A percentile compares a stretch with the other conserved stretches of the same genome.
These are phyloP conservation scores for Euphorbia celastroides DNA, from an alignment of 441 rosid species.

Conservation along the genomic window DNA sequence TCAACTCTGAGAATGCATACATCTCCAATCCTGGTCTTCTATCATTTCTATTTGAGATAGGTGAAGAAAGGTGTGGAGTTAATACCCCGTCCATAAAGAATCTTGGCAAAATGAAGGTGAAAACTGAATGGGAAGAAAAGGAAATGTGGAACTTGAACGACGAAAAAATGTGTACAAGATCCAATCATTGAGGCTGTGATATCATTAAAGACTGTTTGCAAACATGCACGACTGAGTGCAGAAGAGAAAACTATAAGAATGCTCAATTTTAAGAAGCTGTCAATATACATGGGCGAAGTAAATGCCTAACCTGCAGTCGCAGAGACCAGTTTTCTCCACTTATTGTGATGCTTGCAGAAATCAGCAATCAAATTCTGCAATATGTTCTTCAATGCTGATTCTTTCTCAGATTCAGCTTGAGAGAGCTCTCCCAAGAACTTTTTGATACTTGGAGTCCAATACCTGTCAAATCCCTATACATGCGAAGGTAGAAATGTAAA, in stretches of 20 bases:
- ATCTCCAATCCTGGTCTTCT: background rate
- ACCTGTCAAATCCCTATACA: conserved; percentile 77
- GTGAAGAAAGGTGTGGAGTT: background rate
- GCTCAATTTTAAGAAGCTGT: conserved; percentile 10
- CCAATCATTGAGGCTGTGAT: background rate
- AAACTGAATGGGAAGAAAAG: background rate
- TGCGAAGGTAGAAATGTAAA: conserved; percentile 1
- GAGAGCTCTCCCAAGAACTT: conserved; percentile 62
- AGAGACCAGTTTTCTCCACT: conserved; percentile 82
- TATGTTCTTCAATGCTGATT: conserved; percentile 65
- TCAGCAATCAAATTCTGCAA: conserved; percentile 62
- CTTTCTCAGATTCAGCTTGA: conserved; percentile 83
- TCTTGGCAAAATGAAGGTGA: background rate
- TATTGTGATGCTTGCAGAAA: conserved; percentile 70
- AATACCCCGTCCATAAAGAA: background rate
- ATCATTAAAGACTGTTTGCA: too few relatives aligned
- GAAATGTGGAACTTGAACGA: background rate
- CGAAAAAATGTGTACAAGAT: background rate
- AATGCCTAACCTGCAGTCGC: conserved; percentile 58
- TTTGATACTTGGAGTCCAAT: conserved; percentile 74
- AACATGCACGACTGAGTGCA: background rate
- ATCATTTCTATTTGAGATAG: background rate
- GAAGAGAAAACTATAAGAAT: conserved; percentile 1
- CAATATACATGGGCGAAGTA: conserved; percentile 12
- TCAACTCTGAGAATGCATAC: background rate